Conservation (phyloP, 495 filamentous ascomycete genomes). For the Hypoxylon crocopeplum region DNA sequence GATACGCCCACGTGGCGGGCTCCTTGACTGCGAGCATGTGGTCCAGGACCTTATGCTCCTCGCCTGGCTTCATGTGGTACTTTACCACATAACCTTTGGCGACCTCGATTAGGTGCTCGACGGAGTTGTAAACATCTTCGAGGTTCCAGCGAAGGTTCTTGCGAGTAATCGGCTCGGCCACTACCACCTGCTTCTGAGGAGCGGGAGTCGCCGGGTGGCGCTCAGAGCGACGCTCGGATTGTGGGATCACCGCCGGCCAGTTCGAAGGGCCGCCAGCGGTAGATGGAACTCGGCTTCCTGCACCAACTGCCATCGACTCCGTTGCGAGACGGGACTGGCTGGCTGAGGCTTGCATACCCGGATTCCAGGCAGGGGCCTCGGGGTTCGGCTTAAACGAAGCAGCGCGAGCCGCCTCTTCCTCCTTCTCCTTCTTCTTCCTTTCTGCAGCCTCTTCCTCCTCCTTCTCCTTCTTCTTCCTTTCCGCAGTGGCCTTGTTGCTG, state of each 20-base stretch:
- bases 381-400: conserved; percentile 18
- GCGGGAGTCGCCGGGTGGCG: no score
- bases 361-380: conserved; percentile 10
- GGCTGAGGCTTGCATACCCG: no score
- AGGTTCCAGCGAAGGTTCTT: conserved; percentile 2
- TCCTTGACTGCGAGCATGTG: conserved; percentile 3
- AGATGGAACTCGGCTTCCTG: not conserved
- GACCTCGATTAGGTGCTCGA: conserved; percentile 5
- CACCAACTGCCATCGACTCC: no score
- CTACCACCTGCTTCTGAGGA: no score
- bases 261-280: not conserved
- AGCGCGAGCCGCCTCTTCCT: not conserved
- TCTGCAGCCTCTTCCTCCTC: not conserved
- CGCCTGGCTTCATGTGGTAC: conserved; percentile 2
- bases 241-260: conserved; percentile 3
- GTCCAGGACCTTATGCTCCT: not conserved
- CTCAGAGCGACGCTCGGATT: not conserved
- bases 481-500: not conserved
- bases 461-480: not conserved
- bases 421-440: not conserved
- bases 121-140: not conserved
- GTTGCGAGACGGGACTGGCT: no score
- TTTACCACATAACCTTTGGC: conserved; percentile 25
- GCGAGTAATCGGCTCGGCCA: not conserved
- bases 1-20: conserved; percentile 19